These are phyloP conservation scores for Ceratobasidium sp. DNA, from an alignment of 1,284 basidiomycete genomes.

Conservation along the genomic window DNA sequence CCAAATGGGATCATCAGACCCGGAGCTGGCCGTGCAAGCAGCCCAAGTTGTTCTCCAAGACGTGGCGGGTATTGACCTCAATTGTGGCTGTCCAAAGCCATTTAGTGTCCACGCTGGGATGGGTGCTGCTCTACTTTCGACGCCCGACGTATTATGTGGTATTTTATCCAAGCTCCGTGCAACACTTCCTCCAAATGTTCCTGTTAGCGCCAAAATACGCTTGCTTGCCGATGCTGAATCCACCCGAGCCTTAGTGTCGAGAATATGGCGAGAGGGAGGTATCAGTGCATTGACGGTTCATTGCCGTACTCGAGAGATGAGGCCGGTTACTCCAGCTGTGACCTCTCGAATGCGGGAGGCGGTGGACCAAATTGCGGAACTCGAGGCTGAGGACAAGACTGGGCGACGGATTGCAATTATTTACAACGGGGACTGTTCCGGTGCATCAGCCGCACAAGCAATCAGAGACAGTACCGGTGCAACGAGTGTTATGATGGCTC, in stretches of 20 bases:
- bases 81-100: constrained; percentile 94
- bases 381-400: constrained; percentile 58
- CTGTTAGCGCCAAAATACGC: constrained; percentile 91
- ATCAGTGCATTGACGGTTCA: constrained; percentile 91
- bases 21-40: constrained; percentile 88
- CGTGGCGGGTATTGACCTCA: constrained; percentile 91
- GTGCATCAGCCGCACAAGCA: constrained; percentile 75
- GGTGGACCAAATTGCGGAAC: constrained; percentile 74
- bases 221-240: constrained; percentile 84
- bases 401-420: constrained; percentile 74
- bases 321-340: constrained; percentile 79
- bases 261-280: constrained; percentile 81
- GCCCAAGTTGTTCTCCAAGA: constrained; percentile 86
- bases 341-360: constrained; percentile 82
- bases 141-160: constrained; percentile 86
- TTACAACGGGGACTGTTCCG: constrained; percentile 92
- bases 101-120: constrained; percentile 96
- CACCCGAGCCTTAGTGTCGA: constrained; percentile 83
- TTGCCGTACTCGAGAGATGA: constrained; percentile 93
- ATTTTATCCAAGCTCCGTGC: constrained; percentile 79
- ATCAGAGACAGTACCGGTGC: constrained; percentile 76
- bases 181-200: constrained; percentile 76
- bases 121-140: constrained; percentile 93
- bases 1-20: constrained; percentile 91
- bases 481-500: constrained; percentile 83